Conservation (phyloP, 2,329 filamentous ascomycete species). For the Neoscytalidium dimidiatum region DNA sequence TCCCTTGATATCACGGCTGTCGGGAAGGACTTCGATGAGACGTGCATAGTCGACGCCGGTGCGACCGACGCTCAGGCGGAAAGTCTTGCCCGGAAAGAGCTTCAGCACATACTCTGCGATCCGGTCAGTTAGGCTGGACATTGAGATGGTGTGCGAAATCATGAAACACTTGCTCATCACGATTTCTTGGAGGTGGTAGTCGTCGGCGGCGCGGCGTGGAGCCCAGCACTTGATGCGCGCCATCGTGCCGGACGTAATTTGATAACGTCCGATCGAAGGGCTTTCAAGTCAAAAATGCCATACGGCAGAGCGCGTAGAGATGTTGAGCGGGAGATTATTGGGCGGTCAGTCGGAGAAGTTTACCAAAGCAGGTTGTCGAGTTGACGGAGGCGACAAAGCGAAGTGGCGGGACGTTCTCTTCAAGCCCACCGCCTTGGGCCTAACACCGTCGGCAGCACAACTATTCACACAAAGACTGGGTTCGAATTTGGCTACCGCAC, state of each 20-base stretch:
- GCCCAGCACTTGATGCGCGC: background rate
- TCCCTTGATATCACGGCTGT: background rate
- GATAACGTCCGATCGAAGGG: too few relatives aligned
- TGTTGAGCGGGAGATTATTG: too few relatives aligned
- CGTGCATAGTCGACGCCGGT: background rate
- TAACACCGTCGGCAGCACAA: too few relatives aligned
- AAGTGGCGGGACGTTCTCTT: too few relatives aligned
- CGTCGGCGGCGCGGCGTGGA: background rate
- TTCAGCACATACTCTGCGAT: background rate
- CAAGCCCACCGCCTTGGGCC: too few relatives aligned
- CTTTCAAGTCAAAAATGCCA: too few relatives aligned
- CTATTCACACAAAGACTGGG: too few relatives aligned
- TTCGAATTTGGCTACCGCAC: too few relatives aligned
- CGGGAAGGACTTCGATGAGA: background rate
- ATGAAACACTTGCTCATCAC: background rate
- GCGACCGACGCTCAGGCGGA: background rate
- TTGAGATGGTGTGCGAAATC: background rate
- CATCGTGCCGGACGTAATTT: background rate
- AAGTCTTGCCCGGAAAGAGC: background rate
- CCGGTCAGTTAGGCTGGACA: background rate
- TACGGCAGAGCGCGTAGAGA: too few relatives aligned
- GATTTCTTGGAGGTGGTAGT: background rate
- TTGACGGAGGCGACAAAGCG: too few relatives aligned
- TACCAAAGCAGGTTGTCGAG: too few relatives aligned
- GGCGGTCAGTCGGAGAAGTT: too few relatives aligned